These are phyloP conservation scores for Cardamine resedifolia DNA, from an alignment of 345 rosid genomes.

Conservation along the genomic window DNA sequence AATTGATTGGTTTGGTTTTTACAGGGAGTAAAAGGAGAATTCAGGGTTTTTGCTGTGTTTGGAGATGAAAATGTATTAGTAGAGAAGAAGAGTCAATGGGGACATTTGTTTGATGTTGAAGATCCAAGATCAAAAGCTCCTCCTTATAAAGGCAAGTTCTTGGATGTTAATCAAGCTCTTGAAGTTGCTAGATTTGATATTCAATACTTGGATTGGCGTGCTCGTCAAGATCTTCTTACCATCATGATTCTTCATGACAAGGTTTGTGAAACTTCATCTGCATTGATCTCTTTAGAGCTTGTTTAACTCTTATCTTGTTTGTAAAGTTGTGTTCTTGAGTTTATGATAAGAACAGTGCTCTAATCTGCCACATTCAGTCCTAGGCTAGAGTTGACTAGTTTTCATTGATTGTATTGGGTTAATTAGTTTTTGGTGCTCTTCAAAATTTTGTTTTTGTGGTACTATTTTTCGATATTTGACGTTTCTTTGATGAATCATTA, in stretches of 20 bases:
- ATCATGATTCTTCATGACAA: conserved; percentile 95
- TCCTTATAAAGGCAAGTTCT: conserved; percentile 73
- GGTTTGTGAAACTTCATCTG: conserved; percentile 44
- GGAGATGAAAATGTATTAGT: conserved; percentile 65
- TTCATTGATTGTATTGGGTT: background rate
- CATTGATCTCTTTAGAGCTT: conserved; percentile 13
- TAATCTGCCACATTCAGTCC: background rate
- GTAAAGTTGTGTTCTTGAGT: background rate
- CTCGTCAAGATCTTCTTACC: conserved; percentile 91
- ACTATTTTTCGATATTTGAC: background rate
- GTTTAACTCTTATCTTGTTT: background rate
- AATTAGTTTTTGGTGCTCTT: background rate
- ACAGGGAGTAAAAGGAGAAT: conserved; percentile 65
- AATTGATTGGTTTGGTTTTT: conserved; percentile 26
- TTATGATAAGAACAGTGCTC: background rate
- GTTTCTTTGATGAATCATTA: background rate
- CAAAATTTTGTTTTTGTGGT: background rate
- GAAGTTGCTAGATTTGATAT: conserved; percentile 93
- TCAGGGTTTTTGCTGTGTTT: conserved; percentile 74
- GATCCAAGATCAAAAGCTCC: conserved; percentile 94
- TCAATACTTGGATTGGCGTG: conserved; percentile 94
- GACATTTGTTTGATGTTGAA: conserved; percentile 78
- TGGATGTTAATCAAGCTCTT: conserved; percentile 84
- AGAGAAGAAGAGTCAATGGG: conserved; percentile 80
- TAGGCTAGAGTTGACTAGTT: background rate